Base-by-base conservation (phyloP, 306 rosid genomes). In the Benincasa hispida region DNA sequence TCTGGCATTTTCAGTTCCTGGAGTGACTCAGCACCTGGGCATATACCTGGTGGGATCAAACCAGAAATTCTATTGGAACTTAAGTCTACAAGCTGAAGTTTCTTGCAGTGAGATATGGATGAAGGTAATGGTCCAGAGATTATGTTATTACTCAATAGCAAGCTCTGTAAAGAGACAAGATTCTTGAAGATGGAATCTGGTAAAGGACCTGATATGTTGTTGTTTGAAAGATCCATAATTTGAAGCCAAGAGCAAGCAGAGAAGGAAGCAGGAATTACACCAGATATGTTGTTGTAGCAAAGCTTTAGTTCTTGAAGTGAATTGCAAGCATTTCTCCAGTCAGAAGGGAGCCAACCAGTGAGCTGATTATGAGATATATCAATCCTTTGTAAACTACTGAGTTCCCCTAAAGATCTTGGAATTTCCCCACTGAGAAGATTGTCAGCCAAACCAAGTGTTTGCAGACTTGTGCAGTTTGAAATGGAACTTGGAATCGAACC, bases 1-100 rank as follows among this genome's bases (percentile, higher is more conserved):
- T 92, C 96, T 10, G 97, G 97, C 93, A 91, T 84, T 78, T 90
- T 88, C 59, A 94, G 87, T 81, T 94, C 95, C 85, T 94, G 85
- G 13, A 94, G 95, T 47, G 91, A 88, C 30, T 83, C 85, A 48
- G 95, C 93, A 1, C 98, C 98, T 13, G 98, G 97, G 80, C 98
- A 94, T 76, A 94, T 39, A 78, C 87, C 89, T 67, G 79, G 83
- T 3, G 98, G 92, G 74, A 94, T 80, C 18, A 79, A 62, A 22
- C 98, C 98, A 25, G 87, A 85, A 42, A 94, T 86, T 81, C 82
- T 87, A 55, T 94, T 94, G 54, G 98, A 94, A 83, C 98, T 94
- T 35, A 93, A 87, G 80, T 93, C 97, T 60, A 91, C 83, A 60
- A 88, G 82, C 88, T 81, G 85, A 66, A 93, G 74, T 6, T 82